A percentile compares a stretch with the other conserved stretches of the same genome.
Evolutionary conservation across 192 early-diverging fungal species (phyloP).

Genomic region (Lunasporangiospora selenospora): DNA sequence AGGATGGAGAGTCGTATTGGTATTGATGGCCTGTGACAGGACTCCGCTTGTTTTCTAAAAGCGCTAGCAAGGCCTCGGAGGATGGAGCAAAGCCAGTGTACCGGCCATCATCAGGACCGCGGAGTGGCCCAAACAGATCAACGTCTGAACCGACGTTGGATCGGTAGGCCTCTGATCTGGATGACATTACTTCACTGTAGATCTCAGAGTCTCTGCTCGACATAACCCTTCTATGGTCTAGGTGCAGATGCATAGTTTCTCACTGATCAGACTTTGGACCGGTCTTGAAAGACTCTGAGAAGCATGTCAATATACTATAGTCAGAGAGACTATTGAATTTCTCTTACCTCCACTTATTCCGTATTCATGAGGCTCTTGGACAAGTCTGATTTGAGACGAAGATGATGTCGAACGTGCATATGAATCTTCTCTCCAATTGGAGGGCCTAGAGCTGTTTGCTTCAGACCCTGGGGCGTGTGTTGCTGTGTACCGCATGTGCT

Average conservation of each 20-base stretch:
- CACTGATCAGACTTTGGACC: not conserved
- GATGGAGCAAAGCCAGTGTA: conserved; percentile 75
- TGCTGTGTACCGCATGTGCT: too few species aligned
- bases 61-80: conserved; percentile 69
- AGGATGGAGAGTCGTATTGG: conserved; percentile 9
- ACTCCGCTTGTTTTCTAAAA: conserved; percentile 66
- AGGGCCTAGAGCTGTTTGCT: too few species aligned
- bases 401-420: too few species aligned
- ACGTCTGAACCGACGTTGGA: conserved; percentile 28
- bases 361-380: not conserved
- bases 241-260: not conserved
- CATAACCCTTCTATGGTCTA: not conserved
- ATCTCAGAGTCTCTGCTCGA: conserved; percentile 27
- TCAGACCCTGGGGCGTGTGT: too few species aligned
- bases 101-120: conserved; percentile 66
- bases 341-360: conserved; percentile 23
- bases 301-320: not conserved
- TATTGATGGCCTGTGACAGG: conserved; percentile 26
- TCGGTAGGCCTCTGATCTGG: conserved; percentile 16
- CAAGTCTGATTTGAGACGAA: too few species aligned
- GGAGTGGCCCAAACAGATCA: conserved; percentile 48
- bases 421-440: too few species aligned
- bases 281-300: not conserved
- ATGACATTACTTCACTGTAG: conserved; percentile 27
- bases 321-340: not conserved